Evolutionary conservation across 2,329 filamentous ascomycete species (phyloP).

Genomic region (Fusarium brachygibbosum): DNA sequence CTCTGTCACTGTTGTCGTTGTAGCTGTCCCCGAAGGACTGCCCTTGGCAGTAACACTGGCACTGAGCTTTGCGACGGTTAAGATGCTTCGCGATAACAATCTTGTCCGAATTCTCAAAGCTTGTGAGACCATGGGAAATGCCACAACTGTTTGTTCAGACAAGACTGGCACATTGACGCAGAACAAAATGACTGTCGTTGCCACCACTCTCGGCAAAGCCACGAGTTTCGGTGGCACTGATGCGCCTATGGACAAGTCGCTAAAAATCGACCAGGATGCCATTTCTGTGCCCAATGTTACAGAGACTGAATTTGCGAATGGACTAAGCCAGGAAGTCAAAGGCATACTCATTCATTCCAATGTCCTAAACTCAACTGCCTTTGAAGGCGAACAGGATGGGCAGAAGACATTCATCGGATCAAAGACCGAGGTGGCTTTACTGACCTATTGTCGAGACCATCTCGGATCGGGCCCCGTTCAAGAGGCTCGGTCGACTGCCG

Average conservation of each 20-base stretch:
- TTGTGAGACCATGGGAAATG: constrained; percentile 80
- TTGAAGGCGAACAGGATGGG: constrained; percentile 64
- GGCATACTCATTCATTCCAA: constrained; percentile 75
- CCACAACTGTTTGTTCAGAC: constrained; percentile 82
- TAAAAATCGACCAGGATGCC: constrained; percentile 38
- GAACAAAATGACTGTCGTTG: constrained; percentile 81
- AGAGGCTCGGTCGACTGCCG: constrained; percentile 61
- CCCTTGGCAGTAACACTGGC: constrained; percentile 77
- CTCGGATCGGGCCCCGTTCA: constrained; percentile 63
- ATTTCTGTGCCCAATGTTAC: constrained; percentile 47
- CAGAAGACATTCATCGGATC: constrained; percentile 65
- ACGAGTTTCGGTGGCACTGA: constrained; percentile 51
- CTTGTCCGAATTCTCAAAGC: constrained; percentile 75
- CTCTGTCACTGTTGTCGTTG: constrained; percentile 75
- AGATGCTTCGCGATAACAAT: constrained; percentile 79
- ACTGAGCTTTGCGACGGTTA: constrained; percentile 76
- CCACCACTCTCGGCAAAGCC: constrained; percentile 70
- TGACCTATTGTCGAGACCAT: constrained; percentile 64
- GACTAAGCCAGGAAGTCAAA: constrained; percentile 47
- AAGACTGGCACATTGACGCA: constrained; percentile 62
- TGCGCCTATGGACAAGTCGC: constrained; percentile 41
- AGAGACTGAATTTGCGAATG: constrained; percentile 48
- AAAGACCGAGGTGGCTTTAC: constrained; percentile 69
- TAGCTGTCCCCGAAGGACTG: constrained; percentile 75
- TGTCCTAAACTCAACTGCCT: constrained; percentile 70